phyloP scores from a whole-genome alignment of 2,329 filamentous ascomycete species.

The Cadophora malorum region DNA sequence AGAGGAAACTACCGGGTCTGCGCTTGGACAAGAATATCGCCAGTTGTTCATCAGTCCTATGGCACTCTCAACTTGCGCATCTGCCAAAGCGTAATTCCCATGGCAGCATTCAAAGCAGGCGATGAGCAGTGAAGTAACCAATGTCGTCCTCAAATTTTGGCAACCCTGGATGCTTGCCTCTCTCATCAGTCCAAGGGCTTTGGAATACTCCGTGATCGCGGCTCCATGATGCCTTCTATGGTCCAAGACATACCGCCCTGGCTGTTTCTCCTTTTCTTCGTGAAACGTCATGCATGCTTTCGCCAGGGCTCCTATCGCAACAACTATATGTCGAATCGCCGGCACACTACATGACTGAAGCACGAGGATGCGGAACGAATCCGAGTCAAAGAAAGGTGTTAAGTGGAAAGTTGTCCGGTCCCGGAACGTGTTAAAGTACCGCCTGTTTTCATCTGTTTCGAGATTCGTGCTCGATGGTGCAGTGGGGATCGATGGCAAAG shows the following conservation, averaged over 20 bases:
- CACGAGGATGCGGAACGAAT: conserved; percentile 21
- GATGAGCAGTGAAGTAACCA: conserved; percentile 30
- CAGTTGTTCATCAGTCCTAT: conserved; percentile 39
- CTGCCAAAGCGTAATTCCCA: conserved; percentile 30
- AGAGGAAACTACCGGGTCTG: conserved; percentile 21
- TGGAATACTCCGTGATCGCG: conserved; percentile 30
- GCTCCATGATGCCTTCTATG: conserved; percentile 21
- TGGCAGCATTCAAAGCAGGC: conserved; percentile 32
- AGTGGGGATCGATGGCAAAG: conserved; percentile 1
- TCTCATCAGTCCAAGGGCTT: conserved; percentile 29
- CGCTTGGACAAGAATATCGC: conserved; percentile 34
- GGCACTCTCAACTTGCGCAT: conserved; percentile 30
- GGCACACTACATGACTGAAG: conserved; percentile 26
- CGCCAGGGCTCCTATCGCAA: conserved; percentile 32
- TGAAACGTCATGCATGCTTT: conserved; percentile 22
- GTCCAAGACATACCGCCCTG: background rate
- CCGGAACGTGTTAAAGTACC: conserved; percentile 30
- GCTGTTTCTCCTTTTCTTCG: background rate
- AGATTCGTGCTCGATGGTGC: conserved; percentile 7
- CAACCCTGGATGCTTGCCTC: conserved; percentile 21
- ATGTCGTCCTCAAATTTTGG: conserved; percentile 28
- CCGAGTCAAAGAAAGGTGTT: conserved; percentile 23
- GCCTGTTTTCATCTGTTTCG: conserved; percentile 19
- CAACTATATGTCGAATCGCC: conserved; percentile 28
- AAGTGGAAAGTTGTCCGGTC: conserved; percentile 29